Evolutionary conservation across 2,329 filamentous ascomycete species (phyloP), one percentile per base, ranked within the genome.

Genomic region (Aspergillus hiratsukae): DNA sequence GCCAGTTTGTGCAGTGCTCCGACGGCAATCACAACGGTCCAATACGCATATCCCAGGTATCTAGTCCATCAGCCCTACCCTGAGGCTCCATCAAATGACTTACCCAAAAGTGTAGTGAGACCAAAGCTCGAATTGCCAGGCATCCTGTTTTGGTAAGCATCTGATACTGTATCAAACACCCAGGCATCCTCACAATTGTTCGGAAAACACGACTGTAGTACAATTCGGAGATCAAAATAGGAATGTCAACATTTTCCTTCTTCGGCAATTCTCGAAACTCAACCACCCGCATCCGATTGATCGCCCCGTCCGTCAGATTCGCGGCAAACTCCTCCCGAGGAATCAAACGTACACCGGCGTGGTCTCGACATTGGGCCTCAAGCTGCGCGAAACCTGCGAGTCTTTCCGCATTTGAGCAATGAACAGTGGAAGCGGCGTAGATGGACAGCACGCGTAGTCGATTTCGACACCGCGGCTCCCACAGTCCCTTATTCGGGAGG

Each of bases 51-150:
- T 0, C 72, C 66, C 9, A 65, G 51, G 56, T 67, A 69, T 19
- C 69, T 72, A 25, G 23, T 37, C 3, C 11, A n/a, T 51, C 55
- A 50, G 60, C 48, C 17, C 14, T 49, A 23, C 0, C 1, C 6
- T 4, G 9, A 8, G 10, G 1, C 11, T 29, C 4, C 6, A 45
- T 2, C 19, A 9, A 35, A 21, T 11, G 3, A 52, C 70, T 52
- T 64, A 76, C 74, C 74, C 71, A 56, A 71, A 75, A 59, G 65
- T 63, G 61, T 70, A 66, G 60, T 75, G 72, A 2, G 66, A 66
- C 67, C 72, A 71, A 27, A 58, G 63, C 48, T 69, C 69, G 41
- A 65, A 69, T 53, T 68, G 59, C 67, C 67, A 72, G 53, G 68
- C 65, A 58, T 68, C 58, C 70, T 72, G 51, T 54, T 3, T 41